Base-by-base conservation (phyloP, 768 basidiomycete species). In the Filobasidium wieringae region DNA sequence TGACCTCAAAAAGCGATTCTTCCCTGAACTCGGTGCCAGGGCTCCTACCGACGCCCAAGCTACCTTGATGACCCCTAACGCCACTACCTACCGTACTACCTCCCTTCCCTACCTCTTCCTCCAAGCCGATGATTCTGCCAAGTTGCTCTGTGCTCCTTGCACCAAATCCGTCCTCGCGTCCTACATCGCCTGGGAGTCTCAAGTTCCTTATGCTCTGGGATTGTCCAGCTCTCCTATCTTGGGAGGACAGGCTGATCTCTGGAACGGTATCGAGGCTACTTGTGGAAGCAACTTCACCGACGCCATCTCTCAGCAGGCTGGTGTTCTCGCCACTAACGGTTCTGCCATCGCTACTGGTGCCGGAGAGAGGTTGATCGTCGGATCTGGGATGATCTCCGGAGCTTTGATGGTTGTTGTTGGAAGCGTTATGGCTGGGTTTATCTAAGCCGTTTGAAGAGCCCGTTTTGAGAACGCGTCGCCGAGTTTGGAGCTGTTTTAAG, bases 71-170 rank as follows among this genome's bases (percentile, higher is more conserved):
- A 67, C 67, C 49, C 77, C 77, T 57, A 76, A 77, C 69, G 62
- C 74, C 43, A 63, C 75, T 45, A 80, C 79, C 68, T 87, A 85
- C 78, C 63, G 70, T 34, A 45, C 58, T 7, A 69, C 72, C 55
- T 72, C 74, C 64, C 73, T 95, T 55, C 77, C 81, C 33, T 95
- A 88, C 85, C 77, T 96, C 63, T 83, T 86, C 83, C 79, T 87
- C 68, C 70, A 78, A 29, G 77, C 85, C 43, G 61, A 66, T 60
- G 67, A 56, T 27, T 63, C 68, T 40, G 54, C 61, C 61, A 69
- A 67, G 37, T 66, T 62, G n/a, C 34, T 63, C 32, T 65, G 61
- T 34, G 63, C 67, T 19, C 64, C 63, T 11, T 60, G 64, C 43
- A 70, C 61, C 6, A 81, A 85, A 70, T 80, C 79, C 62, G 76